These are phyloP conservation scores for Lagenaria siceraria DNA, from an alignment of 306 rosid genomes.

Conservation along the genomic window DNA sequence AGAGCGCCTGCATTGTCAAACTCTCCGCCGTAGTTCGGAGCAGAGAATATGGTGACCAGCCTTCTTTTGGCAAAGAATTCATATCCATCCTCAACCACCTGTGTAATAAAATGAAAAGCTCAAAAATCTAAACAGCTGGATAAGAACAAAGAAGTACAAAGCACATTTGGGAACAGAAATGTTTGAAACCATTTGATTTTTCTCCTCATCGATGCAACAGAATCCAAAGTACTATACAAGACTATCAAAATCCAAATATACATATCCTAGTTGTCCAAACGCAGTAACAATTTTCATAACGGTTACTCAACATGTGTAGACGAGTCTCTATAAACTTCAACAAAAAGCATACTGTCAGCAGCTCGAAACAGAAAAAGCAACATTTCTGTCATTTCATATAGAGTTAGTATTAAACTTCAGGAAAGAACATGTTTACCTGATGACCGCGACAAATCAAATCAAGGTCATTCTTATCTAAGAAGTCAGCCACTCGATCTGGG, in stretches of 20 bases:
- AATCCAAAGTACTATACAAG: background rate
- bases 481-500: constrained; percentile 25
- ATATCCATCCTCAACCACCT: constrained; percentile 79
- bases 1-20: constrained; percentile 64
- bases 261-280: background rate
- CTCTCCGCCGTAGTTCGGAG: constrained; percentile 71
- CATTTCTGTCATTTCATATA: background rate
- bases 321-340: background rate
- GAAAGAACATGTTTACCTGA: constrained; percentile 28
- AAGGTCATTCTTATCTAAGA: constrained; percentile 54
- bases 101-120: background rate
- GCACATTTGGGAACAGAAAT: background rate
- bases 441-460: constrained; percentile 70
- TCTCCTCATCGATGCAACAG: background rate
- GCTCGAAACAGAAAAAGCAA: background rate
- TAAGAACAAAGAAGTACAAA: background rate
- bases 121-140: background rate
- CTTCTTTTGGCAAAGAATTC: constrained; percentile 57
- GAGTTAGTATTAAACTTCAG: background rate
- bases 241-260: background rate
- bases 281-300: background rate
- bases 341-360: background rate
- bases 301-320: background rate
- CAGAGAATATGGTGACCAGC: constrained; percentile 63
- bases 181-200: background rate